Evolutionary conservation across 2,329 filamentous ascomycete genomes (phyloP), one percentile per base, ranked within the genome.

Genomic region (Cladosporium sp.): DNA sequence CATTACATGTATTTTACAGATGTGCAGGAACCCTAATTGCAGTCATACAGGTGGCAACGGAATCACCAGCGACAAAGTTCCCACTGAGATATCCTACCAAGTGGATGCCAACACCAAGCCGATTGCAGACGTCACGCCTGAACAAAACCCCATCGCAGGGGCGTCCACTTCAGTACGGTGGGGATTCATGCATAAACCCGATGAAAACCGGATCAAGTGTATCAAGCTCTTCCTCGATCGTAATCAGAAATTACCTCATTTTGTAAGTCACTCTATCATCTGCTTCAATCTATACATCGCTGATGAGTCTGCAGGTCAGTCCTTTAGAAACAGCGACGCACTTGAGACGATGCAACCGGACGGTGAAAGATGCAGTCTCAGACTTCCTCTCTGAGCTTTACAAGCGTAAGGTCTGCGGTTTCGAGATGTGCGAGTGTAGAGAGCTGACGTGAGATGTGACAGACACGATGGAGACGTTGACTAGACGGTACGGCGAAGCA

Each of bases 1-100:
- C 7, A 25, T 22, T n/a, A 17, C 19, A 2, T 8, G 6, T 12
- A 13, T 19, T 19, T 9, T 35, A 5, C 25, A 35, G 22, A 17
- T 5, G 1, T 10, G 20, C 13, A 7, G 19, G 17, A 37, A 36
- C 7, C 6, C 47, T 50, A 37, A 35, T 15, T 25, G 24, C n/a
- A 13, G n/a, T 12, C 17, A 1, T 3, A 7, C 20, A 50, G 89
- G 89, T 24, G 88, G 88, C 25, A 91, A 92, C 68, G 88, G 88
- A 66, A 90, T 92, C 74, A 91, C 89, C n/a, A 91, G 88, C 35
- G 89, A 93, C 77, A 93, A 93, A 77, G 89, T 92, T 1, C 89
- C 89, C 1, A 91, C 88, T 13, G 89, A 92, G 71, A 87, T 92
- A 57, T 74, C 77, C 55, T 86, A 88, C 62, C 85, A 85, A 65